A percentile compares a stretch with the other conserved stretches of the same genome.
Evolutionary conservation across 2,329 filamentous ascomycete genomes (phyloP).

Genomic region (Aspergillus piperis): DNA sequence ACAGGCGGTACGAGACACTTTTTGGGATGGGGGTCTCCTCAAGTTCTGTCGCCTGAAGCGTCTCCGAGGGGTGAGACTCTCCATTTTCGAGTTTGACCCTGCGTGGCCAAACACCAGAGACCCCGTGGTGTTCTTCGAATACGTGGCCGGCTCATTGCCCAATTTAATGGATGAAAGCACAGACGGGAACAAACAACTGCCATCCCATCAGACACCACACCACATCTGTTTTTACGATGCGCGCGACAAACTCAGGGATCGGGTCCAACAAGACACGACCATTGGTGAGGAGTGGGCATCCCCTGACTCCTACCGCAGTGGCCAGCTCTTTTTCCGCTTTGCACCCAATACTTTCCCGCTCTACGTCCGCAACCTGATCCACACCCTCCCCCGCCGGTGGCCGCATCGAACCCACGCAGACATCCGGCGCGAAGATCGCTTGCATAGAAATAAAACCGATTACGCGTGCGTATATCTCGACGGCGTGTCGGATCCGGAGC

Average conservation of each 20-base stretch:
- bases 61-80: not conserved
- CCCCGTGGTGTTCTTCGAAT: not conserved
- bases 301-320: too few relatives aligned
- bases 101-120: not conserved
- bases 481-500: not conserved
- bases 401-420: slow-evolving; percentile 1
- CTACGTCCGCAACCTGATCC: slow-evolving; percentile 2
- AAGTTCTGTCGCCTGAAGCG: not conserved
- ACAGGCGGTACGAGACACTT: too few relatives aligned
- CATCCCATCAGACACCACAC: not conserved
- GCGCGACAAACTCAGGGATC: not conserved
- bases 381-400: not conserved
- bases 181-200: too few relatives aligned
- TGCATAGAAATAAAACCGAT: not conserved
- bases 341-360: not conserved
- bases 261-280: not conserved
- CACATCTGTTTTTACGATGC: not conserved
- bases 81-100: not conserved
- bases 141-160: not conserved
- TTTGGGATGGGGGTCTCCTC: not conserved
- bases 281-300: not conserved
- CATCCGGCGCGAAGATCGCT: not conserved
- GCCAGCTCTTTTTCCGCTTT: slow-evolving; percentile 1
- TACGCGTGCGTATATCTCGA: not conserved
- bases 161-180: too few relatives aligned